Percentiles rank a stretch among this genome's conserved stretches.
phyloP scores from a whole-genome alignment of 139 green algal genomes.

The Pycnococcus provasolii region DNA sequence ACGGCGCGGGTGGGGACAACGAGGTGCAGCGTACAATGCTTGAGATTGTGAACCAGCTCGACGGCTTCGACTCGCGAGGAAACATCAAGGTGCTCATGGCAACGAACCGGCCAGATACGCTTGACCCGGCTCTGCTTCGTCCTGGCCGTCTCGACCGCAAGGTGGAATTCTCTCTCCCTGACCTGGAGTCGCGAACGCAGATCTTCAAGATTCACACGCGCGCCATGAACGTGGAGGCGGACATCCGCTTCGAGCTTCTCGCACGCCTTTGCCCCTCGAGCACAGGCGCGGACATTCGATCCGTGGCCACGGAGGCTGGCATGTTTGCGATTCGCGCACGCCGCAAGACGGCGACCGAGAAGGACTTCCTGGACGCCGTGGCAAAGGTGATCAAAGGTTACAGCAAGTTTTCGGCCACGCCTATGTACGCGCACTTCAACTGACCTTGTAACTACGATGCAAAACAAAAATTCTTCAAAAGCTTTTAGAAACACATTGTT shows the following conservation, averaged over 20 bases:
- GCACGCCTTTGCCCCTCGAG: conserved; percentile 86
- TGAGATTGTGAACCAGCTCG: conserved; percentile 99
- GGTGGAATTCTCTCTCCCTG: conserved; percentile 93
- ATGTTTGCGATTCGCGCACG: conserved; percentile 85
- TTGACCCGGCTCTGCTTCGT: conserved; percentile 91
- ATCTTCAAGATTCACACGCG: conserved; percentile 98
- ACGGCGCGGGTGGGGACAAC: conserved; percentile 92
- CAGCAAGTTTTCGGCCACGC: conserved; percentile 95
- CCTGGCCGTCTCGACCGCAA: conserved; percentile 92
- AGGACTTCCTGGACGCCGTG: conserved; percentile 96
- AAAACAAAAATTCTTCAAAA: too few relatives aligned
- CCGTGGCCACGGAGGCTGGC: conserved; percentile 89
- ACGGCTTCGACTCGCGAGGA: conserved; percentile 93
- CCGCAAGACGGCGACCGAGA: conserved; percentile 95
- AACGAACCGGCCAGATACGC: conserved; percentile 79
- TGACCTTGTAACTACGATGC: conserved; percentile 21
- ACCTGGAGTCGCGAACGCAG: conserved; percentile 84
- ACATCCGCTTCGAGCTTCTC: conserved; percentile 90
- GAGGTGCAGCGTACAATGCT: conserved; percentile 99
- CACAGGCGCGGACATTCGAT: conserved; percentile 90
- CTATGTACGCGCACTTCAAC: conserved; percentile 96
- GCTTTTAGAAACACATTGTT: too few relatives aligned
- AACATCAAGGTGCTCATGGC: conserved; percentile 92
- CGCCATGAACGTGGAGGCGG: conserved; percentile 90
- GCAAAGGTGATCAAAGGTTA: conserved; percentile 98